phyloP scores from a whole-genome alignment of 225 moss, liverwort and hornwort genomes.

The Bryoerythrophyllum caledonicum region DNA sequence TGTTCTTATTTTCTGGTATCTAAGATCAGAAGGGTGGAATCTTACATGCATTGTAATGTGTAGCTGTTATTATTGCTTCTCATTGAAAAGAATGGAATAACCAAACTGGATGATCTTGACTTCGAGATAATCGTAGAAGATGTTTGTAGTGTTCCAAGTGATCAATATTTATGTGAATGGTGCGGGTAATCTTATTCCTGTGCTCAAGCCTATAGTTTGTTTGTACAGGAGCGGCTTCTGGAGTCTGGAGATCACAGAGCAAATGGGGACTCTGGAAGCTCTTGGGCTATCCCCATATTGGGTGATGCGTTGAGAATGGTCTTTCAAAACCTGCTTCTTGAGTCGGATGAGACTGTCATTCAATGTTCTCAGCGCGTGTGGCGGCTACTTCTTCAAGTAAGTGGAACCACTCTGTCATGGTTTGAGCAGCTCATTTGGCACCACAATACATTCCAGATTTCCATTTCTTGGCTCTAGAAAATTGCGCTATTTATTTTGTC shows the following conservation, averaged over 20 bases:
- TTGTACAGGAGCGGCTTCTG: slow-evolving; percentile 68
- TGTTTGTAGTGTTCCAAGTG: neutral
- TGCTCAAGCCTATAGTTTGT: neutral
- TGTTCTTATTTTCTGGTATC: neutral
- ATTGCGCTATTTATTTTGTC: neutral
- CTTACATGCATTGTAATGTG: neutral
- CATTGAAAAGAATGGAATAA: neutral
- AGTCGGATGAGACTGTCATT: slow-evolving; percentile 64
- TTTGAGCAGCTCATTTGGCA: slow-evolving; percentile 12
- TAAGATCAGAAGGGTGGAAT: neutral
- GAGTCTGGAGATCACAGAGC: slow-evolving; percentile 63
- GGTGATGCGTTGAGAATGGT: slow-evolving; percentile 75
- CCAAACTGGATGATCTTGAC: neutral
- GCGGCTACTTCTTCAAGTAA: slow-evolving; percentile 71
- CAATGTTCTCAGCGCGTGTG: slow-evolving; percentile 75
- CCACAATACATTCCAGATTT: neutral
- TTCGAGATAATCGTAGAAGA: neutral
- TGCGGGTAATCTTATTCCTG: slow-evolving; percentile 2
- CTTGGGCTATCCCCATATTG: slow-evolving; percentile 76
- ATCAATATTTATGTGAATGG: neutral
- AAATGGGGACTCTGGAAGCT: slow-evolving; percentile 40
- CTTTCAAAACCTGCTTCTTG: slow-evolving; percentile 78
- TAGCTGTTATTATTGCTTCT: slow-evolving; percentile 2
- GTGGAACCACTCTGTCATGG: slow-evolving; percentile 12
- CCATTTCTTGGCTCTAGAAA: neutral